Conservation (phyloP, 2,329 filamentous ascomycete genomes). For the Ophiostoma novo-ulmi region DNA sequence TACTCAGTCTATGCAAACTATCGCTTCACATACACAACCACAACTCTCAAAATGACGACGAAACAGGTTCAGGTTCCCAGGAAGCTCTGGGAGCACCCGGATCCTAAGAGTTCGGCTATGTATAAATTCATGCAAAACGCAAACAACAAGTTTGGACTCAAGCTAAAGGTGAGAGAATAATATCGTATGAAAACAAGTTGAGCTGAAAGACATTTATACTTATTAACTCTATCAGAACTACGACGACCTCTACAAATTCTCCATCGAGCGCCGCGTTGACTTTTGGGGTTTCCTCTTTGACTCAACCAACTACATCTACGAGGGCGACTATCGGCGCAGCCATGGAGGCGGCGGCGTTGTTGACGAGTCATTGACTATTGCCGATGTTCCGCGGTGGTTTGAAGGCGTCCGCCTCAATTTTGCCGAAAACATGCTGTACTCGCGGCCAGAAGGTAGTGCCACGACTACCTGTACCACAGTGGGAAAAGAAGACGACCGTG, state of each 20-base stretch:
- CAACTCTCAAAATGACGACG: not conserved
- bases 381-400: constrained; percentile 72
- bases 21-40: not conserved
- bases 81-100: constrained; percentile 64
- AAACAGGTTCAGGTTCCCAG: constrained; percentile 37
- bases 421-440: constrained; percentile 74
- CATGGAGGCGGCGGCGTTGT: constrained; percentile 46
- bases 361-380: constrained; percentile 65
- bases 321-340: constrained; percentile 45
- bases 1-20: not conserved
- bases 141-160: constrained; percentile 53
- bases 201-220: not conserved
- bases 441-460: constrained; percentile 35
- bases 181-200: not conserved
- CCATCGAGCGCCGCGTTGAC: constrained; percentile 53
- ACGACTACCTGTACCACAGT: constrained; percentile 38
- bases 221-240: constrained; percentile 49
- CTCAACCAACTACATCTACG: constrained; percentile 56
- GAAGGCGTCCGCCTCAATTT: constrained; percentile 68
- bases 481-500: constrained; percentile 64
- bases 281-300: constrained; percentile 65
- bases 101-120: constrained; percentile 59
- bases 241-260: constrained; percentile 65
- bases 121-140: constrained; percentile 61
- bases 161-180: constrained; percentile 50